Evolutionary conservation across 495 filamentous ascomycete species (phyloP), one percentile per base, ranked within the genome.

Genomic region (Penicillium pancosmium): DNA sequence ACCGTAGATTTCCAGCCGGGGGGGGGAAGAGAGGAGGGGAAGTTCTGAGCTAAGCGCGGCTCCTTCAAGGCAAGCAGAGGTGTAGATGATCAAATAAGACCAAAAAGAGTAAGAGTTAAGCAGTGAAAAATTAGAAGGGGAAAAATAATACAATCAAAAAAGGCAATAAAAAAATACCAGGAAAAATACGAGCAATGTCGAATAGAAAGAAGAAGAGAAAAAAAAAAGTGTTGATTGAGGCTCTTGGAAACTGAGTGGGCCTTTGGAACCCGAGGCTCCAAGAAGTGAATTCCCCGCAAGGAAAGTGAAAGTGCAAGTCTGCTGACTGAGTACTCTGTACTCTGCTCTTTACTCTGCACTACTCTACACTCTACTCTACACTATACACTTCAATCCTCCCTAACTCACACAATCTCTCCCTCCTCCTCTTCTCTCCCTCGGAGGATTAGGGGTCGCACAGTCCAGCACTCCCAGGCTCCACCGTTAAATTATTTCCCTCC

Each of bases 391-490:
- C 23, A 23, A 23, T 23, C 23, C 23, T 23, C 23, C 3, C 23
- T 23, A 1, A 23, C 23, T 3, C 23, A 23, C 23, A 23, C 23
- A 23, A 3, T 4, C 23, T 21, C 21, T 23, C 23, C 3, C 23
- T 23, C 12, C 5, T 56, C 36, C 16, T 60, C 52, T 53, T 4
- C 25, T 9, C 15, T 47, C 5, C 40, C 50, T 55, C 52, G 38
- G 52, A 52, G 36, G 34, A 54, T 54, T 54, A 21, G 16, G 51
- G 35, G 38, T 36, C 18, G 51, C 51, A 36, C 19, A 54, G 11
- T 53, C 31, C 34, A 18, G 27, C 25, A 27, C 13, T 51, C 11
- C 48, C 19, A 62, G 59, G 59, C 60, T 65, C 52, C 63, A 65
- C 56, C 31, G 55, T 60, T 64, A 50, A 21, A 21, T 25, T 7